A percentile compares a stretch with the other conserved stretches of the same genome.
These are phyloP conservation scores for Amphichorda felina DNA, from an alignment of 2,329 filamentous ascomycete genomes.

Conservation along the genomic window DNA sequence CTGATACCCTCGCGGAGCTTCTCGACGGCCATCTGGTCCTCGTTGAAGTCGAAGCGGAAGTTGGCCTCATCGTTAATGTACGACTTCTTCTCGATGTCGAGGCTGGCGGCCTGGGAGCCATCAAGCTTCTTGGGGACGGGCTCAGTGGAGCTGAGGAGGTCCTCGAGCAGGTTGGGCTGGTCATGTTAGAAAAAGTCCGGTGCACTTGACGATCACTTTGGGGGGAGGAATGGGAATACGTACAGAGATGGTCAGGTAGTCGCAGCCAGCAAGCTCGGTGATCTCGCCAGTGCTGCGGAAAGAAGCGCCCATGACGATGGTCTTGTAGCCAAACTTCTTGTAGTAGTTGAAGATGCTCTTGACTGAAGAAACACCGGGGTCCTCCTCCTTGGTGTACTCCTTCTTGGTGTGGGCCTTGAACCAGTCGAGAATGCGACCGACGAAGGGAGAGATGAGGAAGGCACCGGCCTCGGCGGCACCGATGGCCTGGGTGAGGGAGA, in stretches of 20 bases:
- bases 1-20: slow-evolving; percentile 99
- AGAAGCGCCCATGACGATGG: slow-evolving; percentile 98
- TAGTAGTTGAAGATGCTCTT: slow-evolving; percentile 99
- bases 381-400: slow-evolving; percentile 79
- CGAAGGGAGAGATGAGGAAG: slow-evolving; percentile 98
- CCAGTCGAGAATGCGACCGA: slow-evolving; percentile 98
- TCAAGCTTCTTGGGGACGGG: slow-evolving; percentile 89
- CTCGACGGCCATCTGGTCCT: slow-evolving; percentile 98
- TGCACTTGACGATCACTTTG: neutral
- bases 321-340: slow-evolving; percentile 99
- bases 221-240: slow-evolving; percentile 19
- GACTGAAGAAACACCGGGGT: slow-evolving; percentile 93
- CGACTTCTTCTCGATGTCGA: slow-evolving; percentile 75
- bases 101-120: slow-evolving; percentile 47
- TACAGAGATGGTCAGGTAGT: slow-evolving; percentile 97
- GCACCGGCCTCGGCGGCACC: slow-evolving; percentile 89
- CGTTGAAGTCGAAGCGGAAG: slow-evolving; percentile 99
- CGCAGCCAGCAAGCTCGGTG: slow-evolving; percentile 93
- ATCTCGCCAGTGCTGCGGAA: slow-evolving; percentile 97
- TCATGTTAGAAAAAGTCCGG: slow-evolving; percentile 5
- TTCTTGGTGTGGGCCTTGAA: slow-evolving; percentile 95
- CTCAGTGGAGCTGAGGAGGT: slow-evolving; percentile 75
- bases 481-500: slow-evolving; percentile 90
- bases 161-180: slow-evolving; percentile 84
- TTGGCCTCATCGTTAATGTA: slow-evolving; percentile 82